phyloP scores from a whole-genome alignment of 2,329 filamentous ascomycete species.

The Calonectria pseudoreteaudii region DNA sequence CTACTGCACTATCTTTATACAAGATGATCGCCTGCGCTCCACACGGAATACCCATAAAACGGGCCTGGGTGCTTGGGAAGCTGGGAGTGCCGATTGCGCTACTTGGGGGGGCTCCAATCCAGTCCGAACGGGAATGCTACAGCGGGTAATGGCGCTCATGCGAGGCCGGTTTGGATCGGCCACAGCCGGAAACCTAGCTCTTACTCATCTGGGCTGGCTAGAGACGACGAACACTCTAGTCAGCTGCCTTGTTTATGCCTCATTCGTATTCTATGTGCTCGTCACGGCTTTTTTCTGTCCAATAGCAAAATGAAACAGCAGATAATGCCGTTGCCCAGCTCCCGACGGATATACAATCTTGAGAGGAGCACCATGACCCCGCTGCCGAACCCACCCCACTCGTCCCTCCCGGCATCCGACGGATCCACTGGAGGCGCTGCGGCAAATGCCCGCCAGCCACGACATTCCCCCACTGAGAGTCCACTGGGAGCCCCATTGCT shows the following conservation, averaged over 20 bases:
- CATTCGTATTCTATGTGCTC: background rate
- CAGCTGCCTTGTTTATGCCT: slow-evolving; percentile 6
- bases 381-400: slow-evolving; percentile 3
- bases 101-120: slow-evolving; percentile 6
- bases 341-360: slow-evolving; percentile 13
- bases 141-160: slow-evolving; percentile 14
- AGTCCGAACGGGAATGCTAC: background rate
- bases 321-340: background rate
- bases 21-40: slow-evolving; percentile 14
- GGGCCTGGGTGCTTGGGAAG: background rate
- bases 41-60: slow-evolving; percentile 6
- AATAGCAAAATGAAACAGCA: background rate
- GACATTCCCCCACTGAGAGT: background rate
- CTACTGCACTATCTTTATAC: slow-evolving; percentile 19
- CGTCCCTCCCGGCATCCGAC: background rate
- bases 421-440: background rate
- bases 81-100: slow-evolving; percentile 7
- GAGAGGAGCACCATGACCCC: slow-evolving; percentile 11
- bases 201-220: background rate
- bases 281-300: background rate
- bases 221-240: background rate
- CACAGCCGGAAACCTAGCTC: background rate
- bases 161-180: background rate
- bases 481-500: background rate
- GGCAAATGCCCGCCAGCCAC: slow-evolving; percentile 6